Conservation (phyloP, 495 filamentous ascomycete species). For the Podospora anserina region DNA sequence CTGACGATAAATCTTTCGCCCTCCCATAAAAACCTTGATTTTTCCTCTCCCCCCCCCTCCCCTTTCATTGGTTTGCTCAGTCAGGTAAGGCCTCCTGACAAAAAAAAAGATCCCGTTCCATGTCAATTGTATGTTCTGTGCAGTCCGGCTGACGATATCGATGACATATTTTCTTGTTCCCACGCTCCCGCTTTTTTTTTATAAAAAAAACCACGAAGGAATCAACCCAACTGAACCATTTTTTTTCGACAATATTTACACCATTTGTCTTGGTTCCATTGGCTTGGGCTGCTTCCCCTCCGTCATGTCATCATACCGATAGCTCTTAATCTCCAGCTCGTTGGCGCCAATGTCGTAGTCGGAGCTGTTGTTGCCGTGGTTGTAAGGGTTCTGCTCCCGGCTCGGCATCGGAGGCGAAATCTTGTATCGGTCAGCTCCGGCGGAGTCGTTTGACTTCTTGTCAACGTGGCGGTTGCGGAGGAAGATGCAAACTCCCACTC, state of each 20-base stretch:
- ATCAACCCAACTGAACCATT: neutral
- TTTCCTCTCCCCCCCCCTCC: neutral
- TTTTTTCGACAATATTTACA: slow-evolving; percentile 24
- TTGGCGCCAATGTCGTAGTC: slow-evolving; percentile 27
- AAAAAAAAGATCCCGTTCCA: neutral
- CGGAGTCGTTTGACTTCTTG: slow-evolving; percentile 6
- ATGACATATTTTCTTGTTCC: neutral
- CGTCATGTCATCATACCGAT: slow-evolving; percentile 48
- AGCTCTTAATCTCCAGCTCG: slow-evolving; percentile 42
- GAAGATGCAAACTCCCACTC: slow-evolving; percentile 30
- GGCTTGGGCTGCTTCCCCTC: slow-evolving; percentile 40
- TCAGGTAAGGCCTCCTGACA: neutral
- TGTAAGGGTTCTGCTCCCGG: slow-evolving; percentile 33
- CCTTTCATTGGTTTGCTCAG: neutral
- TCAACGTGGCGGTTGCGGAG: slow-evolving; percentile 31
- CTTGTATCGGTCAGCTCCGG: slow-evolving; percentile 28
- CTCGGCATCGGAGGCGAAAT: slow-evolving; percentile 45
- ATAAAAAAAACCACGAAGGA: neutral
- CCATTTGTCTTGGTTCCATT: slow-evolving; percentile 47
- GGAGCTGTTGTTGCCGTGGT: slow-evolving; percentile 27
- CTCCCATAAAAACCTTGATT: neutral
- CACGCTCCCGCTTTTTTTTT: neutral
- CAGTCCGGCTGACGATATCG: neutral
- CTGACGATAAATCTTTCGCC: neutral
- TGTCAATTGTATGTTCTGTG: neutral